Evolutionary conservation across 2,329 filamentous ascomycete species (phyloP).

Genomic region (Fusarium graminum): DNA sequence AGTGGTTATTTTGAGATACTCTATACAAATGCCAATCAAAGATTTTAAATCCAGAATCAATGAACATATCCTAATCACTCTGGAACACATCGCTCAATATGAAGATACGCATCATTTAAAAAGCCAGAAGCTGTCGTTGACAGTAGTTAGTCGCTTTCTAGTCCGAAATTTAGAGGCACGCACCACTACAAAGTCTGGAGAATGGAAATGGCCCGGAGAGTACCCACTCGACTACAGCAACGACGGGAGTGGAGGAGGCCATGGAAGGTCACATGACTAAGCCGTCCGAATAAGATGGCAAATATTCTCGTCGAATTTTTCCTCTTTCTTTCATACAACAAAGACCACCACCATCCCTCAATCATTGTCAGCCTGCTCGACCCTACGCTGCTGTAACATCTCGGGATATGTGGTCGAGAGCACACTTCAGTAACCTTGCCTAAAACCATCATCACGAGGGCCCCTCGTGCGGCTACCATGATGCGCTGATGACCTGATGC

Average conservation of each 20-base stretch:
- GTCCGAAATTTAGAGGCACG: too few species aligned
- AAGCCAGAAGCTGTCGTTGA: too few species aligned
- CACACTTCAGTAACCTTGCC: constrained; percentile 67
- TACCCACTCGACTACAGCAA: too few species aligned
- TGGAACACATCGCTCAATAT: too few species aligned
- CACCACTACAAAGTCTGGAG: too few species aligned
- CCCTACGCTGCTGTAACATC: constrained; percentile 60
- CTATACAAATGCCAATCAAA: too few species aligned
- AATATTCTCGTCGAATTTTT: constrained; percentile 37
- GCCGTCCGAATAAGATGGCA: constrained; percentile 32
- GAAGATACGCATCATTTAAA: too few species aligned
- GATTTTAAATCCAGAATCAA: too few species aligned
- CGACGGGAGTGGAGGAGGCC: not conserved
- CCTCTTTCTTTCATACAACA: constrained; percentile 52
- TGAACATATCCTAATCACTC: too few species aligned
- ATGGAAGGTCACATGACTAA: constrained; percentile 43
- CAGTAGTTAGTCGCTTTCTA: too few species aligned
- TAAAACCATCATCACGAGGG: constrained; percentile 79
- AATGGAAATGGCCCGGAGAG: too few species aligned
- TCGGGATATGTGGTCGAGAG: constrained; percentile 70
- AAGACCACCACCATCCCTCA: constrained; percentile 60
- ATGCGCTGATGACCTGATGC: constrained; percentile 77
- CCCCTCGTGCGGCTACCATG: constrained; percentile 74
- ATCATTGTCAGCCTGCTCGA: constrained; percentile 56
- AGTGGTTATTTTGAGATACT: too few species aligned